Evolutionary conservation across 1,284 basidiomycete genomes (phyloP), one percentile per base, ranked within the genome.

Genomic region (Marasmius oreades): DNA sequence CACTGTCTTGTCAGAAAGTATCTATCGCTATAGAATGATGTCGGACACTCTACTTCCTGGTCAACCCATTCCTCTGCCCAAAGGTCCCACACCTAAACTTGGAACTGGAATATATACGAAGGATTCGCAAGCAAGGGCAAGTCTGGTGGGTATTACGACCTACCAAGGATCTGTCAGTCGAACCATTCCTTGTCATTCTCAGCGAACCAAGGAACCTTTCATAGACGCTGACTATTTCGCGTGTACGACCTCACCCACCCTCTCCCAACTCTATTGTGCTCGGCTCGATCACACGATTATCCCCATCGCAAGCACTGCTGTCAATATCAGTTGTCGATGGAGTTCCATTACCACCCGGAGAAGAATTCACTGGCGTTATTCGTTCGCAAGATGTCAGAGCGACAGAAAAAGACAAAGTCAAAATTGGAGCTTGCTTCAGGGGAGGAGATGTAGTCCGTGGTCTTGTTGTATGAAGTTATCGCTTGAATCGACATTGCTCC

Each of bases 391-490:
- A 99, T 71, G 87, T 97, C n/a, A 75, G 94, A 48, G 86, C 88
- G 26, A 95, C 93, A 1, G 94, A 97, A 68, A 92, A 93, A 66
- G 93, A 96, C 75, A 92, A 89, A 69, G 83, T 98, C 58, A 95
- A 93, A 72, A 92, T 98, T 62, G 86, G 86, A 33, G 93, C 97
- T 63, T 98, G 94, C 68, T 99, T 98, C 74, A 82, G 97, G 42
- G 92, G 95, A 0, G 95, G 97, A 3, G 96, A 99, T 72, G 91
- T 98, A 53, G 92, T 99, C 26, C 86, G 92, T 62, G 95, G 95
- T 5, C 75, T 90, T 42, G 95, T 98, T 64, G 95, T 97, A 69
- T 71, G 91, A 82, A 31, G 6, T 20, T 51, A 24, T 52, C 36
- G 12, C 52, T 14, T 20, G 14, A n/a, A 37, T 26, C 7, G 6